These are phyloP conservation scores for Ophiocordyceps robertsii DNA, from an alignment of 2,329 filamentous ascomycete species.

Conservation along the genomic window DNA sequence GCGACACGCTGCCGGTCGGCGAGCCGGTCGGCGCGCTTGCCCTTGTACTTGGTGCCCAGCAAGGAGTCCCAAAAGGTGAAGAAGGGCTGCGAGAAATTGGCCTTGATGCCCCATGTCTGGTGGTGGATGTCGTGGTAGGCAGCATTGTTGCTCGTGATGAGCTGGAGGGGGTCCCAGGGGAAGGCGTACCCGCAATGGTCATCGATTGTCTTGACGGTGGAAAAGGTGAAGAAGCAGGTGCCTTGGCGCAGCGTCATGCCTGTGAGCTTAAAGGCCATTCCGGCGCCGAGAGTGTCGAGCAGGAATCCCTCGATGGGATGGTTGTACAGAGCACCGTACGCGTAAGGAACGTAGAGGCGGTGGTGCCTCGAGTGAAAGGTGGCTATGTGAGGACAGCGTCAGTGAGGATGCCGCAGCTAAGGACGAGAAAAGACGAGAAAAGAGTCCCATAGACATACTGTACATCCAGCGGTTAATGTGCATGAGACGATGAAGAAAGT, in stretches of 20 bases:
- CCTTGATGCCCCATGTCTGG: constrained; percentile 98
- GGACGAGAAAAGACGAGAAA: neutral
- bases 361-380: constrained; percentile 93
- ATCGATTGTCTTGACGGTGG: constrained; percentile 91
- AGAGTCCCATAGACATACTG: constrained; percentile 43
- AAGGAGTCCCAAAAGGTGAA: constrained; percentile 91
- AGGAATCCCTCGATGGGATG: constrained; percentile 90
- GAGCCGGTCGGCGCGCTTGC: constrained; percentile 33
- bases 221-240: constrained; percentile 79
- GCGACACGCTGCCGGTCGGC: constrained; percentile 21
- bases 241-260: constrained; percentile 76
- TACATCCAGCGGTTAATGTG: constrained; percentile 97
- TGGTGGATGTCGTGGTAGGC: constrained; percentile 97
- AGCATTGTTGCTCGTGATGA: constrained; percentile 87
- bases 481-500: constrained; percentile 93
- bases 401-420: neutral
- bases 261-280: constrained; percentile 67
- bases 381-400: constrained; percentile 21
- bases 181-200: constrained; percentile 96
- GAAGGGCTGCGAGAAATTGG: constrained; percentile 80
- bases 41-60: constrained; percentile 72
- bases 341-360: constrained; percentile 93
- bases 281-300: constrained; percentile 79
- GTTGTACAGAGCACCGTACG: constrained; percentile 93
- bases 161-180: constrained; percentile 87